phyloP scores from a whole-genome alignment of 345 rosid species.

The Stellera chamaejasme region DNA sequence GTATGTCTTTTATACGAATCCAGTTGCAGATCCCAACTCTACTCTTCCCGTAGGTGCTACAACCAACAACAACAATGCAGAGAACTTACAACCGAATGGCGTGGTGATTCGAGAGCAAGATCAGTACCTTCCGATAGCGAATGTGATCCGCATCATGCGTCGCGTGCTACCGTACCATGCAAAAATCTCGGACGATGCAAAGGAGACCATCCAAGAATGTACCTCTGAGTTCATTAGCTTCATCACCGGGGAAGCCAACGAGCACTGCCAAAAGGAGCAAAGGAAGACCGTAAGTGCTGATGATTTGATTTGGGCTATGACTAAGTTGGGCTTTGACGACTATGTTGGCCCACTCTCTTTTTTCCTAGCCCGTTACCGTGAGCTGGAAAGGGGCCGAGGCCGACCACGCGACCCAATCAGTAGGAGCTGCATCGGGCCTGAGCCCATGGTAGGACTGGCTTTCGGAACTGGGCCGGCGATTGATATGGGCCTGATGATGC shows the following conservation, averaged over 20 bases:
- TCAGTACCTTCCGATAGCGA: constrained; percentile 68
- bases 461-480: neutral
- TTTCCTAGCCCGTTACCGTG: constrained; percentile 38
- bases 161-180: constrained; percentile 44
- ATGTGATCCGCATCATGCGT: constrained; percentile 67
- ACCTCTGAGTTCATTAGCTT: constrained; percentile 68
- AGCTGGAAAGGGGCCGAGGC: constrained; percentile 30
- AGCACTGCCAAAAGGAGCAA: constrained; percentile 63
- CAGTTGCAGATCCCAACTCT: too few relatives aligned
- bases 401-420: constrained; percentile 10
- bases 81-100: constrained; percentile 12
- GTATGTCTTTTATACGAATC: too few relatives aligned
- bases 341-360: constrained; percentile 38
- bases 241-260: constrained; percentile 65
- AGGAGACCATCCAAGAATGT: constrained; percentile 65
- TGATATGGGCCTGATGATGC: constrained; percentile 1
- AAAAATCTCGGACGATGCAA: constrained; percentile 68
- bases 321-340: constrained; percentile 54
- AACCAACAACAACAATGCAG: constrained; percentile 1
- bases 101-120: constrained; percentile 40
- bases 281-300: constrained; percentile 65
- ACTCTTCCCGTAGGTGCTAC: neutral
- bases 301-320: constrained; percentile 64
- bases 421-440: constrained; percentile 12
- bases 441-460: neutral